Evolutionary conservation across 1,284 basidiomycete genomes (phyloP), one percentile per base, ranked within the genome.

Genomic region (Ganoderma lucidum): DNA sequence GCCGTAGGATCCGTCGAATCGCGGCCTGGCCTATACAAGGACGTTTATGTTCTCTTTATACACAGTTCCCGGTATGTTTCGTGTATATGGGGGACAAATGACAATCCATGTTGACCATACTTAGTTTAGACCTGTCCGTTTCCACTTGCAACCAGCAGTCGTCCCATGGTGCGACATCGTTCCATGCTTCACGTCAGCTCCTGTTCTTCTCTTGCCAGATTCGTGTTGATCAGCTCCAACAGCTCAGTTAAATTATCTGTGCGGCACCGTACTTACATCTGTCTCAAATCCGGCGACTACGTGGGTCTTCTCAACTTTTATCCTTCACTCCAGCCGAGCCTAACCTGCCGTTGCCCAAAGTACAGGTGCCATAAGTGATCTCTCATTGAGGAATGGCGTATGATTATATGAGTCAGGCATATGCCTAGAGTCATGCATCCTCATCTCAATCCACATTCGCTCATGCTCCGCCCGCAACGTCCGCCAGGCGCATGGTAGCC

Each of bases 341-440:
- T 70, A 60, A 61, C 53, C n/a, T n/a, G 17, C 37, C 41, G 42
- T 23, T n/a, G 10, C 35, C 35, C 62, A 63, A 71, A 83, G 83
- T 83, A 83, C 76, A 83, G 81, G 67, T 82, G 83, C 71, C 83
- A 82, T 70, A 63, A 82, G 66, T 70, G n/a, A 42, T 32, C 23
- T 19, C 15, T 41, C 37, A 23, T 28, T 23, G 9, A 42, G 39
- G 23, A 23, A 0, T 23, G 23, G 23, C 23, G 23, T 23, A 23
- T 23, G 23, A 23, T 23, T 23, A 23, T 23, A 23, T 23, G 23
- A 9, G 23, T 39, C 12, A 23, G 23, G 8, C 8, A 28, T 41
- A 10, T 14, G 9, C 19, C 23, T 23, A 5, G 23, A 23, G 9
- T 41, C 39, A 23, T 42, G n/a, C 12, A 39, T 60, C 14, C 10